These are phyloP conservation scores for Bauhinia variegata DNA, from an alignment of 306 rosid species.

Conservation along the genomic window DNA sequence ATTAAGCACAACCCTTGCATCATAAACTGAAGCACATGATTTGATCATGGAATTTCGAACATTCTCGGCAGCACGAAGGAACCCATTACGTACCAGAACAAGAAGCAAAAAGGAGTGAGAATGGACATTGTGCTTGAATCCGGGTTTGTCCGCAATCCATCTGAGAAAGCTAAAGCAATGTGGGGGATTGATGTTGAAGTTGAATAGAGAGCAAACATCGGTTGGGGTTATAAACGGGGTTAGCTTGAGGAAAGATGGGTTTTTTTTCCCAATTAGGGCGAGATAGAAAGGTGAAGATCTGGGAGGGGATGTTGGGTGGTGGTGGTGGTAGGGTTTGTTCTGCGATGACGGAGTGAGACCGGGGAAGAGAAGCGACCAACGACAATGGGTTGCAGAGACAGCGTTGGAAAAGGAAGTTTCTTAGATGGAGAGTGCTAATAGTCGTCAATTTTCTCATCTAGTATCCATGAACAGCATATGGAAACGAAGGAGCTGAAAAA, in stretches of 20 bases:
- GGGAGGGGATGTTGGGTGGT: slow-evolving; percentile 46
- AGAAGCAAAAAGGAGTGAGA: slow-evolving; percentile 56
- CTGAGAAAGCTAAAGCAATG: slow-evolving; percentile 69
- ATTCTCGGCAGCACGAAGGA: slow-evolving; percentile 60
- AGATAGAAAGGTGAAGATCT: slow-evolving; percentile 59
- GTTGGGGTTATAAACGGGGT: slow-evolving; percentile 60
- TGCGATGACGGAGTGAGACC: neutral
- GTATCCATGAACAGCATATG: slow-evolving; percentile 21
- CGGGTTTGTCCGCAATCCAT: slow-evolving; percentile 56
- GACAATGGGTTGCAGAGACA: slow-evolving; percentile 41
- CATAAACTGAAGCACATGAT: slow-evolving; percentile 42
- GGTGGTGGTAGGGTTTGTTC: slow-evolving; percentile 20
- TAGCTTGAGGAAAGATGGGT: slow-evolving; percentile 52
- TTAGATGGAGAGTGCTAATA: slow-evolving; percentile 32
- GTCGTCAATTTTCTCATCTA: slow-evolving; percentile 51
- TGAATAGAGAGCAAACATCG: slow-evolving; percentile 58
- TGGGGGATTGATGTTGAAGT: slow-evolving; percentile 59
- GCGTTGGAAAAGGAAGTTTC: slow-evolving; percentile 11
- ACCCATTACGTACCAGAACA: slow-evolving; percentile 58
- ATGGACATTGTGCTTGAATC: slow-evolving; percentile 54
- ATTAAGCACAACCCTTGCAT: slow-evolving; percentile 52
- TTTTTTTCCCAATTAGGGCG: slow-evolving; percentile 64
- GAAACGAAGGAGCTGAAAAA: too few relatives aligned
- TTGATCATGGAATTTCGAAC: slow-evolving; percentile 68
- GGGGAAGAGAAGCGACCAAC: slow-evolving; percentile 44